These are phyloP conservation scores for Ustilago trichophora DNA, from an alignment of 1,284 basidiomycete genomes.

Conservation along the genomic window DNA sequence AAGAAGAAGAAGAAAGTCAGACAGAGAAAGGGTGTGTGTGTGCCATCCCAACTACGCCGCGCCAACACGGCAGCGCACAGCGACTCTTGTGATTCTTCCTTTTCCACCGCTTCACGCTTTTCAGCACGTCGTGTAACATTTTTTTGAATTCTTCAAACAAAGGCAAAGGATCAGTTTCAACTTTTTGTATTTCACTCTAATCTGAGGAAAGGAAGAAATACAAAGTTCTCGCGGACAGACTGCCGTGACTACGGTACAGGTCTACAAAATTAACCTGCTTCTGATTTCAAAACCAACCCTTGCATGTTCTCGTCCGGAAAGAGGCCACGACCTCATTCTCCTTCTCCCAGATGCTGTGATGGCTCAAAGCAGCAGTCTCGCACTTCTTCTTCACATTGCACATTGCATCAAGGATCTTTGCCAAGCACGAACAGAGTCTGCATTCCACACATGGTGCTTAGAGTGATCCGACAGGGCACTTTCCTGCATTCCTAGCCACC, in stretches of 20 bases:
- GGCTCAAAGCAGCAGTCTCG: no score
- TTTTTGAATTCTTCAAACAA: not conserved
- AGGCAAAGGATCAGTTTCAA: not conserved
- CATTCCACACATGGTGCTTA: not conserved
- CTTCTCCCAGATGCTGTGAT: no score
- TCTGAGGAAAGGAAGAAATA: no score
- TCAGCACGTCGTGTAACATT: slow-evolving; percentile 8
- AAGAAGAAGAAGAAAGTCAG: no score
- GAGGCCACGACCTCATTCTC: no score
- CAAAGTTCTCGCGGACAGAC: no score
- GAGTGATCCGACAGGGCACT: not conserved
- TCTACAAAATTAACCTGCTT: slow-evolving; percentile 3
- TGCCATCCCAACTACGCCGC: no score
- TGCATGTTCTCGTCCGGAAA: slow-evolving; percentile 14
- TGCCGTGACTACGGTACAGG: not conserved
- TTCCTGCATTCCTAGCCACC: no score
- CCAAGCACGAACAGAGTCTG: not conserved
- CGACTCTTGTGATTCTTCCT: not conserved
- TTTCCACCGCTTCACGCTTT: not conserved
- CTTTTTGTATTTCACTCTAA: not conserved
- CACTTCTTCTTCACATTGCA: no score
- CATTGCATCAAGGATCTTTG: no score
- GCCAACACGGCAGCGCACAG: no score
- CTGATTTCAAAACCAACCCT: not conserved
- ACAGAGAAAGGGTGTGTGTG: not conserved